Evolutionary conservation across 768 basidiomycete species (phyloP).

Genomic region (Suillus cothurnatus): DNA sequence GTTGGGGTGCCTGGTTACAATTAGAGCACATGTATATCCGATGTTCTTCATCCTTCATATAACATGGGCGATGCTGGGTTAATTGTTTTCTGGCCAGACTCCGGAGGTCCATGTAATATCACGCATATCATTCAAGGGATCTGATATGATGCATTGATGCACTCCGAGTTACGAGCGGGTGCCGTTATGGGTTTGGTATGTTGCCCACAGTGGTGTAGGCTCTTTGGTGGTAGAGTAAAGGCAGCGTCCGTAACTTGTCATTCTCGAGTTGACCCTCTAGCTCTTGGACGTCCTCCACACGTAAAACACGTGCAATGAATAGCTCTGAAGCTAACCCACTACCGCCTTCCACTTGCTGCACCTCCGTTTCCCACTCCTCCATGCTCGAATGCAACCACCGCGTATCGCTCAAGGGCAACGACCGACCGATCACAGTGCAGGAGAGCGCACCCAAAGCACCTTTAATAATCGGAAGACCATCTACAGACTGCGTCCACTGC

Average conservation of each 20-base stretch:
- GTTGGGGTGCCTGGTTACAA: neutral
- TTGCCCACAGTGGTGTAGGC: constrained; percentile 54
- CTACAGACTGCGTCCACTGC: constrained; percentile 43
- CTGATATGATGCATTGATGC: too few species aligned
- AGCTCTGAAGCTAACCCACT: constrained; percentile 60
- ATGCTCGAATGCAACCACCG: constrained; percentile 35
- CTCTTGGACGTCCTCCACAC: constrained; percentile 50
- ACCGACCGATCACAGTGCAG: constrained; percentile 63
- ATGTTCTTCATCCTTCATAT: too few species aligned
- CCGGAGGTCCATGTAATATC: neutral
- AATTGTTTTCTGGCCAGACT: neutral
- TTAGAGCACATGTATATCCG: neutral
- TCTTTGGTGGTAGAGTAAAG: constrained; percentile 66
- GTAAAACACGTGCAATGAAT: constrained; percentile 77
- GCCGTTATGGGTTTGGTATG: constrained; percentile 20
- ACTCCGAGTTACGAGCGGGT: neutral
- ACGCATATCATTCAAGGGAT: neutral
- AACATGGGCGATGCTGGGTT: neutral
- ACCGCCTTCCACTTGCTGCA: constrained; percentile 25
- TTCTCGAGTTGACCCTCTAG: constrained; percentile 22
- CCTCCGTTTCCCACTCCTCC: constrained; percentile 16
- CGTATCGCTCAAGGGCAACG: constrained; percentile 64
- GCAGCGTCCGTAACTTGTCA: constrained; percentile 39
- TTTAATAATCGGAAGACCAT: constrained; percentile 61
- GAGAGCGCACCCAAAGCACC: constrained; percentile 70